Base-by-base conservation (phyloP, 306 rosid genomes). In the Vigna angularis region DNA sequence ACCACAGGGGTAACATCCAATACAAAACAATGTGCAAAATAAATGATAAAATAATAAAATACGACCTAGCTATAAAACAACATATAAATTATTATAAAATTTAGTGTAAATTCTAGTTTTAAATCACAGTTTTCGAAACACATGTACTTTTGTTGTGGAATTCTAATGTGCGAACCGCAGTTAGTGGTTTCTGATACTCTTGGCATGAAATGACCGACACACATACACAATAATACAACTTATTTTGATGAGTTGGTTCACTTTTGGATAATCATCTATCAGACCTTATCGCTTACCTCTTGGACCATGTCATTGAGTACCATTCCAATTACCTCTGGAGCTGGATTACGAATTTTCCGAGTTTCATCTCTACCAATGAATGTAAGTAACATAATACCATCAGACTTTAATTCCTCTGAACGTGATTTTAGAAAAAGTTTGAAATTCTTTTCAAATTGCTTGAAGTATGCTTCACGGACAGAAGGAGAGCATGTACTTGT, bases 381-480 rank as follows among this genome's bases (percentile, higher is more conserved):
- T 0, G 90, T 85, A 0, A 88, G 78, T 7, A 86, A 76, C 89
- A 90, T 81, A 16, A 61, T 1, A 4, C 96, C 93, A 2, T 81
- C 84, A 0, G 4, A 9, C 0, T 58, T 75, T 18, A 90, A 38
- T 71, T 88, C 96, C 12, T 77, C 53, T 0, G 73, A 84, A 7
- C 96, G 89, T 77, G 45, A 81, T 6, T 51, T 52, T 2, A 90
- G 45, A 38, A 90, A 88, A 4, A 42, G 0, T 4, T 78, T 75
- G 71, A 91, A 88, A 28, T 87, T 88, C 5, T 66, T 45, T 55
- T 76, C 34, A 56, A 88, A 91, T 26, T 84, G 86, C 4, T 79
- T 40, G 4, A 69, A 10, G 12, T 85, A 84, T 5, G 83, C 85
- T 16, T 73, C 49, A 0, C 20, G 0, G 10, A 79, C 89, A 10